Evolutionary conservation across 139 green algal genomes (phyloP).

Genomic region (Chlorella vulgaris): DNA sequence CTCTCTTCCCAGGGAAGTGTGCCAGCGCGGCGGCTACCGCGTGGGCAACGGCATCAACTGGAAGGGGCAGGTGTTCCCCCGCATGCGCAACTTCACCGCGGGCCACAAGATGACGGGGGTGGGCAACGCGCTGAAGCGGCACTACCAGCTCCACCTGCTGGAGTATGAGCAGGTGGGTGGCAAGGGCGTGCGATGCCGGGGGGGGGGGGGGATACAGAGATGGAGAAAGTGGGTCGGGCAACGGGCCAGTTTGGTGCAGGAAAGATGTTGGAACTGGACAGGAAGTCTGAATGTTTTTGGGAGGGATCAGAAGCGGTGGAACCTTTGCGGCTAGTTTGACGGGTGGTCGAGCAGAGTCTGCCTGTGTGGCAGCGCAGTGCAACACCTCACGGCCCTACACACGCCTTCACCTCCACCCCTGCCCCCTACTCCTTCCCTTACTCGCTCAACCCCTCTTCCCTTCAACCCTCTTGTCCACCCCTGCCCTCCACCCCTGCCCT

Average conservation of each 20-base stretch:
- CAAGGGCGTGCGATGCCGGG: not conserved
- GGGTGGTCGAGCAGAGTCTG: too few relatives aligned
- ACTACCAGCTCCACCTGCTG: constrained; percentile 79
- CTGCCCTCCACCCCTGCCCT: not conserved
- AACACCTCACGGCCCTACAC: too few relatives aligned
- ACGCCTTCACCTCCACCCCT: too few relatives aligned
- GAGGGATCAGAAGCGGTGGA: too few relatives aligned
- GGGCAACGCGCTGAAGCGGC: constrained; percentile 86
- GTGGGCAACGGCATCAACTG: constrained; percentile 83
- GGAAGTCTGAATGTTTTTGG: too few relatives aligned
- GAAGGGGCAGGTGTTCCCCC: constrained; percentile 79
- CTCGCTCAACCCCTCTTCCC: not conserved
- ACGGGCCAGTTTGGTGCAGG: too few relatives aligned
- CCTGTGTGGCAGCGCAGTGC: too few relatives aligned
- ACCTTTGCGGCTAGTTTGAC: too few relatives aligned
- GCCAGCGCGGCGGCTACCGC: constrained; percentile 41
- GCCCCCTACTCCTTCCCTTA: too few relatives aligned
- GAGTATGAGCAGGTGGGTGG: constrained; percentile 72
- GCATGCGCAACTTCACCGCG: constrained; percentile 76
- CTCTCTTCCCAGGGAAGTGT: constrained; percentile 39
- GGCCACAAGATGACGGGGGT: constrained; percentile 79
- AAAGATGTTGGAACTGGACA: too few relatives aligned
- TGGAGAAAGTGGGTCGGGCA: too few relatives aligned
- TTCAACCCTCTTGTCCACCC: not conserved
- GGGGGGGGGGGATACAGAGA: too few relatives aligned